Evolutionary conservation across 768 basidiomycete species (phyloP).

Genomic region (Kwoniella sp.): DNA sequence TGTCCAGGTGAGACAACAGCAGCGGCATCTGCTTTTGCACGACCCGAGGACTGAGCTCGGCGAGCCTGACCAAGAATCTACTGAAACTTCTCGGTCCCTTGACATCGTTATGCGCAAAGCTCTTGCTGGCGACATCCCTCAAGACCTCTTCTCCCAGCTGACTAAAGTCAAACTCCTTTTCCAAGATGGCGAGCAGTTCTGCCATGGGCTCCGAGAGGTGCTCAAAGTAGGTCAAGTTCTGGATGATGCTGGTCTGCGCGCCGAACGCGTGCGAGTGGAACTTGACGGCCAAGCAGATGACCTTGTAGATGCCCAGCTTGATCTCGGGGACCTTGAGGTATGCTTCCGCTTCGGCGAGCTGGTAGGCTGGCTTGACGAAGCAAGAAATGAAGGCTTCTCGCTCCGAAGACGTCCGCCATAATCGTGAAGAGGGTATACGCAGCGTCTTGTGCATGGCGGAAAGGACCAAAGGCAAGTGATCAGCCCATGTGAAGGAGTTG

Average conservation of each 20-base stretch:
- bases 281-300: slow-evolving; percentile 87
- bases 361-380: slow-evolving; percentile 80
- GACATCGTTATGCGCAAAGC: slow-evolving; percentile 56
- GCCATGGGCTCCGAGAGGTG: slow-evolving; percentile 93
- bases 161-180: slow-evolving; percentile 78
- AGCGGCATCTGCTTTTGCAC: slow-evolving; percentile 87
- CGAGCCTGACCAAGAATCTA: slow-evolving; percentile 72
- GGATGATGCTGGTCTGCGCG: slow-evolving; percentile 85
- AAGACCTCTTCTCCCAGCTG: slow-evolving; percentile 89
- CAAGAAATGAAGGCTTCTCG: slow-evolving; percentile 81
- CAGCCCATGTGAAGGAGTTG: slow-evolving; percentile 57
- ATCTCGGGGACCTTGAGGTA: slow-evolving; percentile 79
- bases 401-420: slow-evolving; percentile 87
- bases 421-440: slow-evolving; percentile 63
- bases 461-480: slow-evolving; percentile 69
- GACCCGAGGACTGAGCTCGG: slow-evolving; percentile 71
- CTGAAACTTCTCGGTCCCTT: slow-evolving; percentile 85
- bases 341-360: slow-evolving; percentile 75
- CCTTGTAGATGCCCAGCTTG: slow-evolving; percentile 72
- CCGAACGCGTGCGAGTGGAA: slow-evolving; percentile 76
- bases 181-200: slow-evolving; percentile 72
- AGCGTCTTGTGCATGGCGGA: slow-evolving; percentile 69
- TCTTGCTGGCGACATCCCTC: slow-evolving; percentile 50
- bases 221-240: slow-evolving; percentile 86
- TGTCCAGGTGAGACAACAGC: slow-evolving; percentile 78